A percentile compares a stretch with the other conserved stretches of the same genome.
Conservation (phyloP, 208 protist species). For the Blastocrithidia nonstop region DNA sequence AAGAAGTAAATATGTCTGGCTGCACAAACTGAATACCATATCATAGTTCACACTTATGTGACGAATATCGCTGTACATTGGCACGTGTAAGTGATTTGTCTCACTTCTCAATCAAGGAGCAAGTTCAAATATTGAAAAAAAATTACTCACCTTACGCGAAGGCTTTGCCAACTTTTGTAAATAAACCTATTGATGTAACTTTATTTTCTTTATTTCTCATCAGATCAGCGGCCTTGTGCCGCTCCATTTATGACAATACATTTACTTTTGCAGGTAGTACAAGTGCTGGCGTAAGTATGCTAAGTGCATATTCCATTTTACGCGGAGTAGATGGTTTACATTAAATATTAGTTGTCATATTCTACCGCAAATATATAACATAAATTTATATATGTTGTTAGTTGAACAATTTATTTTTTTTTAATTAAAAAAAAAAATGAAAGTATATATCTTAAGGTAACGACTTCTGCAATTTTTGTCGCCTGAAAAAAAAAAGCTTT, state of each 20-base stretch:
- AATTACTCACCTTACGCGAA: too few relatives aligned
- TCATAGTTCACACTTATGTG: too few relatives aligned
- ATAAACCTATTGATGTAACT: slow-evolving; percentile 28
- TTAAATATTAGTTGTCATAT: slow-evolving; percentile 1
- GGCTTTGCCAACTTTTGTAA: too few relatives aligned
- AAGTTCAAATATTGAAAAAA: too few relatives aligned
- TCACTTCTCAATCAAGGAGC: too few relatives aligned
- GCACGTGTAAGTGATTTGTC: too few relatives aligned
- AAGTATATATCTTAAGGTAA: slow-evolving; percentile 1
- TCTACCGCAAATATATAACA: not conserved
- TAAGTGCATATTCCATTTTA: slow-evolving; percentile 8
- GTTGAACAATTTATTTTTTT: not conserved
- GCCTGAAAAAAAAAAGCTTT: not conserved
- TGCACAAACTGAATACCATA: too few relatives aligned
- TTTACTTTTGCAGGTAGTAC: slow-evolving; percentile 31
- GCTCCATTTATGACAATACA: slow-evolving; percentile 33
- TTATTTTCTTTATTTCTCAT: slow-evolving; percentile 29
- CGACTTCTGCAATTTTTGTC: slow-evolving; percentile 1
- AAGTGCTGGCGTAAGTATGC: slow-evolving; percentile 25
- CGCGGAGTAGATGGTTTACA: not conserved
- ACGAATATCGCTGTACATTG: too few relatives aligned
- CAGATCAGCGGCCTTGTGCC: slow-evolving; percentile 31
- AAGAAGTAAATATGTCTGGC: too few relatives aligned
- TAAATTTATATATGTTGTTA: slow-evolving; percentile 2
- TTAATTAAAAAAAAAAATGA: not conserved